Evolutionary conservation across 768 basidiomycete species (phyloP).

Genomic region (Rhizopogon sp.): DNA sequence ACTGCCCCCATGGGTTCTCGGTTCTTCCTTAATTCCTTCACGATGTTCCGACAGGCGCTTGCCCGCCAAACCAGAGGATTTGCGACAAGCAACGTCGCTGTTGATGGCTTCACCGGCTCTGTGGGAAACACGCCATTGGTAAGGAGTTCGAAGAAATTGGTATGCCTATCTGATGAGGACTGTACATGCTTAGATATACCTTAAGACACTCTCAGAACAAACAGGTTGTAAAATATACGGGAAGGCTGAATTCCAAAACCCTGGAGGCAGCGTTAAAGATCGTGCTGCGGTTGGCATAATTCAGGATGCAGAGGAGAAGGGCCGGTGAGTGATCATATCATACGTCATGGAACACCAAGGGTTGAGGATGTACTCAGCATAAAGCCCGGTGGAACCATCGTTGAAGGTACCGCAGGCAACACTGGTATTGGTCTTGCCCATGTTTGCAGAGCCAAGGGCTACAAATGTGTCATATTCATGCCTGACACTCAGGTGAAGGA

Average conservation of each 20-base stretch:
- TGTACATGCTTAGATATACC: constrained; percentile 56
- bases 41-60: constrained; percentile 31
- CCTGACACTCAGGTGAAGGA: constrained; percentile 76
- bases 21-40: background rate
- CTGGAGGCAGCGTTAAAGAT: constrained; percentile 97
- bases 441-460: constrained; percentile 88
- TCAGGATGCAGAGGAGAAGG: constrained; percentile 79
- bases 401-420: constrained; percentile 98
- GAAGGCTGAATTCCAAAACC: constrained; percentile 99
- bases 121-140: constrained; percentile 95
- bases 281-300: constrained; percentile 91
- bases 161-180: constrained; percentile 2
- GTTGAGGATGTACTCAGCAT: constrained; percentile 40
- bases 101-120: constrained; percentile 80
- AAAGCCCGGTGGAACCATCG: constrained; percentile 90
- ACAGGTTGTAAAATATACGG: constrained; percentile 83
- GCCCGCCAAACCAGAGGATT: constrained; percentile 26
- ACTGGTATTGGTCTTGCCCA: constrained; percentile 96
- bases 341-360: background rate
- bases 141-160: constrained; percentile 16
- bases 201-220: constrained; percentile 75
- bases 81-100: constrained; percentile 35
- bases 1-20: background rate
- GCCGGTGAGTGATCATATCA: constrained; percentile 48
- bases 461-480: constrained; percentile 99